These are phyloP conservation scores for Nosema granulosis DNA, from an alignment of 371 early-diverging fungal species.

Conservation along the genomic window DNA sequence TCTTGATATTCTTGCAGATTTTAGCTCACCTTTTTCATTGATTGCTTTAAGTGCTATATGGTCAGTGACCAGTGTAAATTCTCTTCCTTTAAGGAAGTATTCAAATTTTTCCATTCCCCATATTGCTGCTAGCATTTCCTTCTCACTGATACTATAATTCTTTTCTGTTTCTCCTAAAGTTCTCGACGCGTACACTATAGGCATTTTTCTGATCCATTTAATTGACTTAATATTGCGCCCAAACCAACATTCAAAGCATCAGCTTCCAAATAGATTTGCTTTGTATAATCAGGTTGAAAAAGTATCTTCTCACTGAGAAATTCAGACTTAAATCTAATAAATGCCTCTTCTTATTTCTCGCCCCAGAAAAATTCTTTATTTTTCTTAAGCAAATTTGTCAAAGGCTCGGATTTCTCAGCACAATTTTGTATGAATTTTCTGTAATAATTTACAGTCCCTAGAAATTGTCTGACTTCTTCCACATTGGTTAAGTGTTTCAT, in stretches of 20 bases:
- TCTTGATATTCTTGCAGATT: slow-evolving; percentile 21
- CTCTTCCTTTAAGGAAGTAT: slow-evolving; percentile 44
- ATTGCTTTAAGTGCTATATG: slow-evolving; percentile 51
- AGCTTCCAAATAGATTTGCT: slow-evolving; percentile 39
- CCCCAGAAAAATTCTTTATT: slow-evolving; percentile 1
- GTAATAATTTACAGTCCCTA: slow-evolving; percentile 33
- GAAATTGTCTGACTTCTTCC: slow-evolving; percentile 13
- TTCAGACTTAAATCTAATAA: not conserved
- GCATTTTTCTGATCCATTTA: not conserved
- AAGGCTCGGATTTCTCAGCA: not conserved
- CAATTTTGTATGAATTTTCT: slow-evolving; percentile 25
- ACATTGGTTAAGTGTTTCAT: too few relatives aligned
- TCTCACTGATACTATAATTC: slow-evolving; percentile 45
- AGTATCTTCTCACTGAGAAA: not conserved
- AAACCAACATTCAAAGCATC: slow-evolving; percentile 51
- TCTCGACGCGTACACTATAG: slow-evolving; percentile 25
- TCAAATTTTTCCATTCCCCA: slow-evolving; percentile 49
- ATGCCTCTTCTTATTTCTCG: slow-evolving; percentile 9
- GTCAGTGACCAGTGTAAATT: slow-evolving; percentile 54
- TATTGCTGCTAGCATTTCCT: slow-evolving; percentile 43
- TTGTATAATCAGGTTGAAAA: slow-evolving; percentile 40
- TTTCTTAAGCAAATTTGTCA: not conserved
- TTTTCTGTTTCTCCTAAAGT: slow-evolving; percentile 31
- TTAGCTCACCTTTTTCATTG: slow-evolving; percentile 10
- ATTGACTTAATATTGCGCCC: slow-evolving; percentile 51